Evolutionary conservation across 768 basidiomycete genomes (phyloP).

Genomic region (Boletus subparvulus): DNA sequence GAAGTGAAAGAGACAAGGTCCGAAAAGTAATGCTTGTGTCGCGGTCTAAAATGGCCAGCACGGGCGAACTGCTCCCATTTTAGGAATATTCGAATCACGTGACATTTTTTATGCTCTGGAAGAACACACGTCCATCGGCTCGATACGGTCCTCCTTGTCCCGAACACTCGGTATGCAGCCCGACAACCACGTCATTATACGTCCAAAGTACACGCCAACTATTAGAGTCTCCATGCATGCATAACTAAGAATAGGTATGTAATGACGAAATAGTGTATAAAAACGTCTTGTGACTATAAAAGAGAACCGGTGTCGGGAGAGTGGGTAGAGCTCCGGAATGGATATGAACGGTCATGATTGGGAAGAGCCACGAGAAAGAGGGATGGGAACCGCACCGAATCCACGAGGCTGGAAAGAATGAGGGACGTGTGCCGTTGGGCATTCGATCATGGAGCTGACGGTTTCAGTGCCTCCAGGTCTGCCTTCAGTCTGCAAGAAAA

Average conservation of each 20-base stretch:
- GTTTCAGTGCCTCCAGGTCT: slow-evolving; percentile 54
- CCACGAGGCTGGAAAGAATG: slow-evolving; percentile 34
- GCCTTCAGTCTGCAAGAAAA: slow-evolving; percentile 60
- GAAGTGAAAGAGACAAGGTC: slow-evolving; percentile 7
- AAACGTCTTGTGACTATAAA: slow-evolving; percentile 12
- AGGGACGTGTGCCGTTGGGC: slow-evolving; percentile 6
- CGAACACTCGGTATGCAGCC: not conserved
- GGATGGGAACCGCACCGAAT: slow-evolving; percentile 31
- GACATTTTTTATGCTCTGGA: not conserved
- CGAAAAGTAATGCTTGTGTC: not conserved
- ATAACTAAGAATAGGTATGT: slow-evolving; percentile 30
- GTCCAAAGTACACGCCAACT: slow-evolving; percentile 22
- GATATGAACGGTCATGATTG: slow-evolving; percentile 13
- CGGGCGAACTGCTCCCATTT: not conserved
- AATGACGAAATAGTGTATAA: slow-evolving; percentile 27
- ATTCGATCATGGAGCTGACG: slow-evolving; percentile 29
- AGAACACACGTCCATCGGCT: not conserved
- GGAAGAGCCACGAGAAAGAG: slow-evolving; percentile 22
- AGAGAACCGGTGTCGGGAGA: not conserved
- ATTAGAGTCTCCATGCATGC: slow-evolving; percentile 24
- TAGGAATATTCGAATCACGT: slow-evolving; percentile 1
- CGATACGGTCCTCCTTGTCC: too few species aligned
- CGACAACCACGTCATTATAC: slow-evolving; percentile 7
- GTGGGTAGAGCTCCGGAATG: slow-evolving; percentile 7
- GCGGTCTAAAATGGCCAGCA: slow-evolving; percentile 8